These are phyloP conservation scores for Pichia sp. DNA, from an alignment of 1,139 yeast genomes.

Conservation along the genomic window DNA sequence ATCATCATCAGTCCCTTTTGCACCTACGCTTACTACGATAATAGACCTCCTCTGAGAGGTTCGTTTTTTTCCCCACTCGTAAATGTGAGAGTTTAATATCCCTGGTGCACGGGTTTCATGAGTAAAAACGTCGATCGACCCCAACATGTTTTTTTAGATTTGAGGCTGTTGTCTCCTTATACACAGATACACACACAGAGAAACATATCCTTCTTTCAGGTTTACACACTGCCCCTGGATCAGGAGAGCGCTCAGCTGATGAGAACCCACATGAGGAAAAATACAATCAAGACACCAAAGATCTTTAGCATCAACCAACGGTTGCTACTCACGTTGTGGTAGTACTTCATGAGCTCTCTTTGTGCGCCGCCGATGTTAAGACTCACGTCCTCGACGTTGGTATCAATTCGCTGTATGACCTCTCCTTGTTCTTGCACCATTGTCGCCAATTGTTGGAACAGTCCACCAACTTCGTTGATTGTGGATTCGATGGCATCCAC, in stretches of 20 bases:
- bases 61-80: not conserved
- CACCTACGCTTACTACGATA: not conserved
- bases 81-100: not conserved
- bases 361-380: constrained; percentile 91
- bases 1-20: not conserved
- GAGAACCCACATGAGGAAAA: constrained; percentile 73
- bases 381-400: constrained; percentile 89
- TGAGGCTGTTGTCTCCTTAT: not conserved
- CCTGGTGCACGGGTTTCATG: not conserved
- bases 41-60: not conserved
- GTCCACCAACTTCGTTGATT: constrained; percentile 91
- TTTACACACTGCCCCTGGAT: too few species aligned
- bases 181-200: not conserved
- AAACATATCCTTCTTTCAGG: too few species aligned
- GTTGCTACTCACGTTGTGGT: constrained; percentile 80
- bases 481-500: constrained; percentile 95
- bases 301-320: constrained; percentile 89
- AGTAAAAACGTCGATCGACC: not conserved
- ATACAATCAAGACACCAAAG: constrained; percentile 78
- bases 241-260: constrained; percentile 43
- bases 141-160: not conserved
- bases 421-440: constrained; percentile 99
- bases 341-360: constrained; percentile 84
- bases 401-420: constrained; percentile 90
- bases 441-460: constrained; percentile 90